Base-by-base conservation (phyloP, 129 eudicot species). In the Centella asiatica region DNA sequence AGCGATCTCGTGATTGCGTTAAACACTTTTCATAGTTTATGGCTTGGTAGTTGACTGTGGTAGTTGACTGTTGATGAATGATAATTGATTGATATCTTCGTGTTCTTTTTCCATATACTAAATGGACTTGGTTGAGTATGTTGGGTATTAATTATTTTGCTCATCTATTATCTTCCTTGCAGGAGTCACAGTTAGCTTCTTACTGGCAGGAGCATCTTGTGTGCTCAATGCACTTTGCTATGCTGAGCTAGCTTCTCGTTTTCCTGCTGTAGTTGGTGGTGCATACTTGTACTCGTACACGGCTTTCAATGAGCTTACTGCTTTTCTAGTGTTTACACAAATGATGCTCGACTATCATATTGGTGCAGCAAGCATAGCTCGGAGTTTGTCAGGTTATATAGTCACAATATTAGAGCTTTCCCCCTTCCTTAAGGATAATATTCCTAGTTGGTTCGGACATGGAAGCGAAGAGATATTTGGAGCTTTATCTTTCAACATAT, bases 241-340 rank as follows among this genome's bases (percentile, higher is more conserved):
- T 63, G 99, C 96, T 36, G 99, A 93, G 72, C 71, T 93, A 72
- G 82, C 99, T 26, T 82, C 99, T 69, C 87, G 99, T 19, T 80
- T 87, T 76, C 99, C 99, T 12, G 99, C 95, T n/a, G 96, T 93
- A 69, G 99, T 93, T 72, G 99, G 99, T 19, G 99, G 99, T 57
- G 99, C 99, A 33, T 93, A 93, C 69, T 58, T 93, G 52, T 93
- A 93, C 47, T 62, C 99, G 8, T 93, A 87, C 74, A 77, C 96
- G 20, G 99, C 99, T 70, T 93, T 93, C 78, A 93, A 93, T 44
- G 99, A 93, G 82, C 90, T 93, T 47, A 87, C 95, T 44, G 99
- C 96, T 44, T 93, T 93, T 78, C 83, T 93, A 39, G 99, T 93
- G 74, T 93, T 93, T 80, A 55, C 89, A 20, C 99, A 93, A 64